Conservation (phyloP, 140 eudicot genomes). For the Stevia rebaudiana region DNA sequence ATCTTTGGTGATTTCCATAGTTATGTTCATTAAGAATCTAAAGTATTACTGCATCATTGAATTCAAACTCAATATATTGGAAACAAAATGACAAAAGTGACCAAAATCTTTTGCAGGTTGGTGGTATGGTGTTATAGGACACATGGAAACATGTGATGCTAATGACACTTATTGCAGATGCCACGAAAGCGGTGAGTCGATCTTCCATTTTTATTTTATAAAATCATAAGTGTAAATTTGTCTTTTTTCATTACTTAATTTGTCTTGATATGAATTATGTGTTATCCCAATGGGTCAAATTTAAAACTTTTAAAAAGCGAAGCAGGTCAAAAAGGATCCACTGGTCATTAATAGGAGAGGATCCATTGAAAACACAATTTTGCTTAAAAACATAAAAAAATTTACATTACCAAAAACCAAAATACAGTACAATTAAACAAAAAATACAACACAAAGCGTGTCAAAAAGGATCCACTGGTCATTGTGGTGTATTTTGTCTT, state of each 20-base stretch:
- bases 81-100: neutral
- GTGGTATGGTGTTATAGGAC: slow-evolving; percentile 96
- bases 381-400: too few relatives aligned
- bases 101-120: slow-evolving; percentile 49
- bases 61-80: neutral
- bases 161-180: slow-evolving; percentile 58
- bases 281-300: neutral
- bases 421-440: too few relatives aligned
- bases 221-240: neutral
- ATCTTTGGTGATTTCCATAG: too few relatives aligned
- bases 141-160: slow-evolving; percentile 76
- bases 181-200: slow-evolving; percentile 55
- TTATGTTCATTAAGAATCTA: neutral
- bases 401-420: too few relatives aligned
- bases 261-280: neutral
- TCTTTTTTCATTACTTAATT: neutral
- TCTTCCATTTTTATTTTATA: neutral
- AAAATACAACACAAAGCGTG: too few relatives aligned
- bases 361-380: too few relatives aligned
- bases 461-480: too few relatives aligned
- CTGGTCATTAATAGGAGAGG: neutral
- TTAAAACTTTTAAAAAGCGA: neutral
- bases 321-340: neutral
- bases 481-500: too few relatives aligned
- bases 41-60: slow-evolving; percentile 3